Evolutionary conservation across 2,329 filamentous ascomycete species (phyloP), one percentile per base, ranked within the genome.

Genomic region (Septoria petroselini): DNA sequence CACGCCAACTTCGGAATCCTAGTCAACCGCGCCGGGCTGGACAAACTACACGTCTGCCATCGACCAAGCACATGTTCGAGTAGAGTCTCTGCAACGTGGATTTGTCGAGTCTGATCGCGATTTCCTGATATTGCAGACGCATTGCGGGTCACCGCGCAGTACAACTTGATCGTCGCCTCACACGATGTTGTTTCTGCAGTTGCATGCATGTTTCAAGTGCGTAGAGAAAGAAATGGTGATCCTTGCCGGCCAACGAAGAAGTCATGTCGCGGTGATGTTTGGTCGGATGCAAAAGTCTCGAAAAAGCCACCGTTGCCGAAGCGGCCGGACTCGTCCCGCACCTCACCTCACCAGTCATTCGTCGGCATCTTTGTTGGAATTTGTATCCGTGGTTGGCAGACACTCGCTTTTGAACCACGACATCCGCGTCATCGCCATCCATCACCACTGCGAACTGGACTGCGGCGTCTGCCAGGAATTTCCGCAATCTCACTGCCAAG

Each of bases 121-220:
- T 35, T n/a, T 23, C 12, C 18, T 18, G 12, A 25, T 25, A 4
- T 35, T 37, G 30, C 19, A 19, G 7, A 34, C 30, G 30, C 30
- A 12, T 18, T 12, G 35, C 17, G 9, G 19, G 14, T 44, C 41
- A 12, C 19, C 15, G 18, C 1, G 9, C 18, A 19, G 19, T 31
- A 45, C 40, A 17, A 52, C 35, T 43, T 27, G 23, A 8, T 31
- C 21, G 9, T 18, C 15, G 45, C 27, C 41, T 43, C 44, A 19
- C 38, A 29, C 21, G n/a, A 35, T 33, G 21, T 15, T 23, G 17
- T 27, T n/a, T 42, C 37, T 34, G 18, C 37, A 33, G 44, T 45
- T 55, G 53, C 53, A 55, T 55, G 14, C 41, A n/a, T 52, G 49
- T 55, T 50, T 53, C 41, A 49, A 33, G 25, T 30, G 29, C 15